These are phyloP conservation scores for Colletotrichum cuscutae DNA, from an alignment of 2,329 filamentous ascomycete genomes.

Conservation along the genomic window DNA sequence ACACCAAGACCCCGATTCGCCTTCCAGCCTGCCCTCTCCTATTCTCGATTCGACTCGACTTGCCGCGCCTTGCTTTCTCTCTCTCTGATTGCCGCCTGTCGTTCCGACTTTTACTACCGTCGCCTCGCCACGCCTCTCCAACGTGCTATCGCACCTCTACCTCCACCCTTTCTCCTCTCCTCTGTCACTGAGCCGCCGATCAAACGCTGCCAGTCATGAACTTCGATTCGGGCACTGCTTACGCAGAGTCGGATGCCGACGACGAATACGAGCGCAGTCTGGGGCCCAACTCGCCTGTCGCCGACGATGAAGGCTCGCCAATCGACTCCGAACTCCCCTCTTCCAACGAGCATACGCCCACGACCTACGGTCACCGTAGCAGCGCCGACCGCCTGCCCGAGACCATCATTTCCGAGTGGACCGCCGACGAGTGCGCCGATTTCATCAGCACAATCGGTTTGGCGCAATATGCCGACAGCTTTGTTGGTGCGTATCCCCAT, in stretches of 20 bases:
- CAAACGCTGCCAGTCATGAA: conserved; percentile 54
- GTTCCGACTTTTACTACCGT: background rate
- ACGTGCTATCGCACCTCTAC: conserved; percentile 1
- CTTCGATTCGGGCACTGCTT: conserved; percentile 74
- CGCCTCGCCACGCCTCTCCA: background rate
- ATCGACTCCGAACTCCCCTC: conserved; percentile 79
- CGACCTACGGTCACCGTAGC: conserved; percentile 76
- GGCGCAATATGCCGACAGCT: conserved; percentile 83
- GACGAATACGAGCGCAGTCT: conserved; percentile 85
- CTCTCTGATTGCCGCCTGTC: conserved; percentile 8
- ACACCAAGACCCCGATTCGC: conserved; percentile 18
- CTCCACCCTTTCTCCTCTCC: background rate
- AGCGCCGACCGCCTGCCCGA: conserved; percentile 75
- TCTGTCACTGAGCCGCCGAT: conserved; percentile 2
- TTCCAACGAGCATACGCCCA: conserved; percentile 79
- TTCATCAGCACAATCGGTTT: conserved; percentile 85
- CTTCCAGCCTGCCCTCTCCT: conserved; percentile 8
- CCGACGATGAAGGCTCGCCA: conserved; percentile 75
- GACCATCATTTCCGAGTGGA: conserved; percentile 83
- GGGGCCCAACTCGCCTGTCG: conserved; percentile 73
- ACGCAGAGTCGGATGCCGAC: conserved; percentile 83
- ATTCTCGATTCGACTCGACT: background rate
- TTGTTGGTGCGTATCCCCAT: conserved; percentile 74
- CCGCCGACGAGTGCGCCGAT: conserved; percentile 87
- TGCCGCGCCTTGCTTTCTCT: background rate